phyloP scores from a whole-genome alignment of 2,329 filamentous ascomycete species.

The Penicillium nordicum region DNA sequence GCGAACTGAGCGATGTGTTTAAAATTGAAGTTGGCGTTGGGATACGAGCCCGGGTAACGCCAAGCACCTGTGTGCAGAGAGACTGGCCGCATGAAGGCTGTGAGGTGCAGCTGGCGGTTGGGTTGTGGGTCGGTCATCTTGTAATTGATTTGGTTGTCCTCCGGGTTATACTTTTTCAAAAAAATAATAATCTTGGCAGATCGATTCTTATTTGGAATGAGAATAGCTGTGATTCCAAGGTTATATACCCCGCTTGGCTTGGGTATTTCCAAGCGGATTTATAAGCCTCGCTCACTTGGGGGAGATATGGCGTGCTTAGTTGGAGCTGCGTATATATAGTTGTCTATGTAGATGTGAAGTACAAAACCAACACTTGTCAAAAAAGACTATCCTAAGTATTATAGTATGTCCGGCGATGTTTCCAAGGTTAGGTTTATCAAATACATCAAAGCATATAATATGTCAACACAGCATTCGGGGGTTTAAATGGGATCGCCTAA shows the following conservation, averaged over 20 bases:
- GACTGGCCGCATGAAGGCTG: constrained; percentile 59
- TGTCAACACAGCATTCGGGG: too few relatives aligned
- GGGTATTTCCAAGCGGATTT: background rate
- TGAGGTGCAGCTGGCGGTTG: constrained; percentile 48
- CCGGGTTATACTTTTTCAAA: background rate
- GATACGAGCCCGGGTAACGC: constrained; percentile 54
- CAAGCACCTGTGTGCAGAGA: constrained; percentile 56
- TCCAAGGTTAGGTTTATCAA: too few relatives aligned
- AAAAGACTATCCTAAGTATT: background rate
- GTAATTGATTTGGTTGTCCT: background rate
- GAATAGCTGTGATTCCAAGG: too few relatives aligned
- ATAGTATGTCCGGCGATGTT: background rate
- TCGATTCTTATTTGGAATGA: background rate
- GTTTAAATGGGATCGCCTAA: too few relatives aligned
- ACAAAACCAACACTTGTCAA: background rate
- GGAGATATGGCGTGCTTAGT: background rate
- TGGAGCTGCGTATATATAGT: background rate
- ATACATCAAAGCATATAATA: too few relatives aligned
- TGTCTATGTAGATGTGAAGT: background rate
- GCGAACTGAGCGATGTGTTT: constrained; percentile 53
- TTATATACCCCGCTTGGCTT: constrained; percentile 1
- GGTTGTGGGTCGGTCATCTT: constrained; percentile 17
- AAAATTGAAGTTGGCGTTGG: constrained; percentile 59
- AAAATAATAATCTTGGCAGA: background rate
- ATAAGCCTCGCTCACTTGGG: background rate